Evolutionary conservation across 306 rosid genomes (phyloP), one percentile per base, ranked within the genome.

Genomic region (Sindora glabra): DNA sequence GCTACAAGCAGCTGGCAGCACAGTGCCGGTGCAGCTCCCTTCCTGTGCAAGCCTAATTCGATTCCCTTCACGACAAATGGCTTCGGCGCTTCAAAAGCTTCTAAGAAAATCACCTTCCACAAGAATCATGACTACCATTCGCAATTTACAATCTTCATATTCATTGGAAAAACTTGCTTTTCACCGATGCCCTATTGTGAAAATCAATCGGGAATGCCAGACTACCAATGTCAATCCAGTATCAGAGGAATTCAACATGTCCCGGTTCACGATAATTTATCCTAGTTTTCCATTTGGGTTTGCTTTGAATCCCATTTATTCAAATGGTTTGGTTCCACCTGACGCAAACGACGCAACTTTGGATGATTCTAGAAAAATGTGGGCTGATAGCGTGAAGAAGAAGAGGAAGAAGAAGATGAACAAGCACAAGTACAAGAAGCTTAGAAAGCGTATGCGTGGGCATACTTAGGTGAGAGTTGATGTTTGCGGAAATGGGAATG

Each of bases 371-470:
- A 37, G 73, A 49, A 78, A 56, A 26, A 25, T 84, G 14, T 84
- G 96, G 96, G 89, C 96, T 2, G 94, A 85, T 50, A 88, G 96
- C 63, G 84, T 77, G 69, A 88, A 88, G 86, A 88, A 85, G 96
- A 88, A 85, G 83, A 79, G 96, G 70, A 88, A 82, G 70, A 71
- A 23, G 65, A 85, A 88, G 81, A 85, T 82, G 90, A 88, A 88
- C 84, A 88, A 88, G 61, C 90, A 85, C 61, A 85, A 85, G 82
- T 85, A 88, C 65, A 74, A 79, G 73, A 88, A 88, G 69, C 67
- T 82, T 15, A 80, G 89, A 64, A 84, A 80, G 74, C 87, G 94
- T 14, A 76, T 85, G 69, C 63, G 80, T 27, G 76, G 89, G 63
- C 81, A 85, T 70, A 69, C 72, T 41, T 84, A 81, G 87, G 83